phyloP scores from a whole-genome alignment of 257 asterid genomes.

The Solanum rostratum region DNA sequence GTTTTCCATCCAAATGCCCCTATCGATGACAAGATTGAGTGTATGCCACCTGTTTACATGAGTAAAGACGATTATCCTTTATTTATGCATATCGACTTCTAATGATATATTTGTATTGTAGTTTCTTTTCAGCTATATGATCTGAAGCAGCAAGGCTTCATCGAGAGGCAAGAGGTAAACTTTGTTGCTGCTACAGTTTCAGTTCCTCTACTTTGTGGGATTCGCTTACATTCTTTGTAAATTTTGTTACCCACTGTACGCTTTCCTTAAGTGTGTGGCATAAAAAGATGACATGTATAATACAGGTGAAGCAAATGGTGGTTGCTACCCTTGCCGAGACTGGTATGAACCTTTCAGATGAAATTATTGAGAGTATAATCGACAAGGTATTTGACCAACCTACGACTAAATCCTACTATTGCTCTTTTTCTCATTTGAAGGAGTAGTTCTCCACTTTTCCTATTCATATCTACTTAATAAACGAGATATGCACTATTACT shows the following conservation, averaged over 20 bases:
- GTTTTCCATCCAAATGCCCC: constrained; percentile 87
- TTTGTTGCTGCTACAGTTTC: neutral
- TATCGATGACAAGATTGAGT: constrained; percentile 56
- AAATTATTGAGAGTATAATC: constrained; percentile 88
- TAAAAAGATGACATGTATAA: neutral
- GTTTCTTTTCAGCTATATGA: constrained; percentile 96
- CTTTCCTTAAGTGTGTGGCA: neutral
- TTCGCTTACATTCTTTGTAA: neutral
- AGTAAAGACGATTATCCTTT: neutral
- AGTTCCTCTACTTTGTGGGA: neutral
- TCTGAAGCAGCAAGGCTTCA: constrained; percentile 98
- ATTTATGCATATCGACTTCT: neutral
- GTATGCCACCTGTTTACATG: constrained; percentile 30
- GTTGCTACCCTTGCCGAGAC: constrained; percentile 23
- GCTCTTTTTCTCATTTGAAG: neutral
- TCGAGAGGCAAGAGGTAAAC: constrained; percentile 95
- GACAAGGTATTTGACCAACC: constrained; percentile 55
- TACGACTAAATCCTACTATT: neutral
- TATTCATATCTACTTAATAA: neutral
- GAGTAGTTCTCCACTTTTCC: neutral
- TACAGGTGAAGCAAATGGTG: constrained; percentile 24
- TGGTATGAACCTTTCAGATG: constrained; percentile 26
- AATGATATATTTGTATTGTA: constrained; percentile 13
- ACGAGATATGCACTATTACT: neutral
- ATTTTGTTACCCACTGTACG: neutral